Percentiles rank a stretch among this genome's conserved stretches.
phyloP scores from a whole-genome alignment of 2,329 filamentous ascomycete genomes.

The Talaromyces sp. region DNA sequence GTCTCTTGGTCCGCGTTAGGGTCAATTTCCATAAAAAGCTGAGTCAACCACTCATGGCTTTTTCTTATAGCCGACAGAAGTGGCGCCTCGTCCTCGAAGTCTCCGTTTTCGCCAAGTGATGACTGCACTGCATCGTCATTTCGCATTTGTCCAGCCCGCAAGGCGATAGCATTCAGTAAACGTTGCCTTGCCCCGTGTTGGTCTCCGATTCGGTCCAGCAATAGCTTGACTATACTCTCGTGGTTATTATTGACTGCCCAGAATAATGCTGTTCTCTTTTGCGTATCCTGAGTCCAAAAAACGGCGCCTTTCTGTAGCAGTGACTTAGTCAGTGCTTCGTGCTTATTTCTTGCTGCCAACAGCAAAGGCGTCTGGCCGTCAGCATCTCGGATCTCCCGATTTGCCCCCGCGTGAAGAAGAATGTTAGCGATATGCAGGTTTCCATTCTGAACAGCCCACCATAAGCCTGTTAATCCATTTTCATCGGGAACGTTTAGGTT shows the following conservation, averaged over 20 bases:
- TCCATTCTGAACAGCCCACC: constrained; percentile 13
- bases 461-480: background rate
- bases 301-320: background rate
- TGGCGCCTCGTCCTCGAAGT: background rate
- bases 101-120: background rate
- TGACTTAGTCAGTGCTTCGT: background rate
- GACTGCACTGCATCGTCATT: background rate
- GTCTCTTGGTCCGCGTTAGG: background rate
- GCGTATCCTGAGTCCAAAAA: background rate
- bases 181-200: background rate
- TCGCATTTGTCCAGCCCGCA: background rate
- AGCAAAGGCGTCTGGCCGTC: background rate
- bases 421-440: background rate
- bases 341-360: background rate
- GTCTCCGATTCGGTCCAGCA: background rate
- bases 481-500: background rate
- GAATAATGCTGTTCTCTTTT: background rate
- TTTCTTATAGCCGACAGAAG: background rate
- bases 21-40: background rate
- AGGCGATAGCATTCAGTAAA: background rate
- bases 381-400: background rate
- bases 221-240: background rate
- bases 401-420: constrained; percentile 7
- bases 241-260: background rate
- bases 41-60: background rate